phyloP scores from a whole-genome alignment of 257 asterid species.

The Nicotiana attenuata region DNA sequence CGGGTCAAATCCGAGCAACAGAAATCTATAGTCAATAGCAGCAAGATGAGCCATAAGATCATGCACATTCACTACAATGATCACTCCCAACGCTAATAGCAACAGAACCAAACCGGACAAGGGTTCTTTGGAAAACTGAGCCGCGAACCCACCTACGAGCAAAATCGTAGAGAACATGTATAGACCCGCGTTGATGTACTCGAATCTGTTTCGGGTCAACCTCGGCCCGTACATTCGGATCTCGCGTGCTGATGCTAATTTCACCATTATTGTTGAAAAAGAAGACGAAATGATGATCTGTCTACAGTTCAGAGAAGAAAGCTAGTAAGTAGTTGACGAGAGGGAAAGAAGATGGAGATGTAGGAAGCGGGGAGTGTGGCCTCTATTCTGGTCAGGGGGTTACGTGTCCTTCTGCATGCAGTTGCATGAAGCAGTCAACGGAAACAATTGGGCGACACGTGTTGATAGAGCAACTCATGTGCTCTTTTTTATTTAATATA shows the following conservation, averaged over 20 bases:
- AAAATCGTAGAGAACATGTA: conserved; percentile 65
- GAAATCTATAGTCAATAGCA: conserved; percentile 52
- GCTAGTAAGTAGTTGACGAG: too few relatives aligned
- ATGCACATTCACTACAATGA: conserved; percentile 54
- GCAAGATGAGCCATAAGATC: conserved; percentile 86
- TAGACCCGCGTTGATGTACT: conserved; percentile 84
- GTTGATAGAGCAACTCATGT: not conserved
- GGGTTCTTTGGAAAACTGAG: conserved; percentile 56
- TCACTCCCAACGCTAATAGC: conserved; percentile 37
- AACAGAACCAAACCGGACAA: conserved; percentile 64
- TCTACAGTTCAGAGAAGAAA: too few relatives aligned
- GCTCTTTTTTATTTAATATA: too few relatives aligned
- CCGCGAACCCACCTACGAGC: conserved; percentile 59
- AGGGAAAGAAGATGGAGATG: not conserved
- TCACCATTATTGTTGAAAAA: conserved; percentile 53
- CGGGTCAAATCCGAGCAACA: conserved; percentile 46
- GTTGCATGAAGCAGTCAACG: not conserved
- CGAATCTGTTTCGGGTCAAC: conserved; percentile 45
- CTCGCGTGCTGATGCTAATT: conserved; percentile 83
- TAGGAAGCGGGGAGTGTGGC: not conserved
- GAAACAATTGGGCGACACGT: not conserved
- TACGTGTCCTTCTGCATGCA: conserved; percentile 41
- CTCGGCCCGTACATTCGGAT: conserved; percentile 73
- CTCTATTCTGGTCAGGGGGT: not conserved
- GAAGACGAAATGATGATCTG: not conserved